Evolutionary conservation across 257 asterid species (phyloP).

Genomic region (Orobanche coerulescens): DNA sequence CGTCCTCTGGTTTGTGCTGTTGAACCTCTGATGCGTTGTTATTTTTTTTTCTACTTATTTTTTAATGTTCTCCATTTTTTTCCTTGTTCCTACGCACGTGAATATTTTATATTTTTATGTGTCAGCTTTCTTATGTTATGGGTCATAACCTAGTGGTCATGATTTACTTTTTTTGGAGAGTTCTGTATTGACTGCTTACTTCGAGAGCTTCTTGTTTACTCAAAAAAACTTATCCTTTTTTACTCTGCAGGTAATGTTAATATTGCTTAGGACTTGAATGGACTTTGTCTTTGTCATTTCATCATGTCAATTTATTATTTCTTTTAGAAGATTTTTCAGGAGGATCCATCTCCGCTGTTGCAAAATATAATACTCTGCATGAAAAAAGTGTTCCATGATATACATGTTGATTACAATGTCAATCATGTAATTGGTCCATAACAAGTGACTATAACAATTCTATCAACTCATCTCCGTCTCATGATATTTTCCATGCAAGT

Average conservation of each 20-base stretch:
- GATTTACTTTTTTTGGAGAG: neutral
- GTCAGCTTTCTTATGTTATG: neutral
- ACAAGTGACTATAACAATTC: too few relatives aligned
- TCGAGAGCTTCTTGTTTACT: neutral
- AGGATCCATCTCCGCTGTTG: neutral
- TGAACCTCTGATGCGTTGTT: conserved; percentile 12
- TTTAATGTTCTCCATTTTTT: neutral
- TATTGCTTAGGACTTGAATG: neutral
- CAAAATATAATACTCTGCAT: neutral
- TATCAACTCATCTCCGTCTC: too few relatives aligned
- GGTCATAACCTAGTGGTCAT: neutral
- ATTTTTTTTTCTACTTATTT: neutral
- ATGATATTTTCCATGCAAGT: too few relatives aligned
- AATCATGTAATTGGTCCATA: too few relatives aligned
- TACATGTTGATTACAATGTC: too few relatives aligned
- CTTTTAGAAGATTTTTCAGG: neutral
- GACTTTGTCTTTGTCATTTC: neutral
- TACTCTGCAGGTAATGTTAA: neutral
- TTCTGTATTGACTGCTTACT: neutral
- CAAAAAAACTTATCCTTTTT: neutral
- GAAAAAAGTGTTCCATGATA: too few relatives aligned
- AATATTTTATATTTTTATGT: neutral
- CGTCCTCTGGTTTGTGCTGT: conserved; percentile 49
- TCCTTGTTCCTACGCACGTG: neutral
- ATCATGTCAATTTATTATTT: neutral